These are phyloP conservation scores for Harringtonia aguacate DNA, from an alignment of 2,329 filamentous ascomycete genomes.

Conservation along the genomic window DNA sequence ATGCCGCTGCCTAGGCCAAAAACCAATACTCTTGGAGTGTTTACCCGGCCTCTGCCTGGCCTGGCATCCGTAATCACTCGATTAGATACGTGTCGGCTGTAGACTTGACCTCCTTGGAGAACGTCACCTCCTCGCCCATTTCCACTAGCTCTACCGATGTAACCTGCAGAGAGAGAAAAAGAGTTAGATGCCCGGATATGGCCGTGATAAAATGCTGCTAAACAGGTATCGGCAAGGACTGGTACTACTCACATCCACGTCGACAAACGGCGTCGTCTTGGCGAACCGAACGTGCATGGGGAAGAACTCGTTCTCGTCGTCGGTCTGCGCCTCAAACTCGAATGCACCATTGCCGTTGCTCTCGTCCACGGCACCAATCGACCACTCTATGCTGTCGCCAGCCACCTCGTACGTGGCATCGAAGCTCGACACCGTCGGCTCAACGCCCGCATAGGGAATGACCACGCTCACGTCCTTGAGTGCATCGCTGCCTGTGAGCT, in stretches of 20 bases:
- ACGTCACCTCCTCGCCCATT: slow-evolving; percentile 67
- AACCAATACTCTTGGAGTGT: too few relatives aligned
- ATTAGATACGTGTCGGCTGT: slow-evolving; percentile 67
- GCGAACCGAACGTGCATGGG: slow-evolving; percentile 88
- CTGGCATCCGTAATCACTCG: slow-evolving; percentile 37
- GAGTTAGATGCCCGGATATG: slow-evolving; percentile 14
- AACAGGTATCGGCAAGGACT: not conserved
- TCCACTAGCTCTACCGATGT: slow-evolving; percentile 60
- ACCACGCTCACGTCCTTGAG: slow-evolving; percentile 77
- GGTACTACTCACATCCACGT: slow-evolving; percentile 68
- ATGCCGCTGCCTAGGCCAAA: too few relatives aligned
- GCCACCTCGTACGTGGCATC: slow-evolving; percentile 91
- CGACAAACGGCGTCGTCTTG: slow-evolving; percentile 76
- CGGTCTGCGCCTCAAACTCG: slow-evolving; percentile 85
- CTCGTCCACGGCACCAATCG: slow-evolving; percentile 74
- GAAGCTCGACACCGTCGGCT: slow-evolving; percentile 84
- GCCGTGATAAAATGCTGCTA: not conserved
- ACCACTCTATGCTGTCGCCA: slow-evolving; percentile 90
- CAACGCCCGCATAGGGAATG: slow-evolving; percentile 76
- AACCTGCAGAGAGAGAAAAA: slow-evolving; percentile 33
- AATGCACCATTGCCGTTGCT: slow-evolving; percentile 78
- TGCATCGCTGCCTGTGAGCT: slow-evolving; percentile 69
- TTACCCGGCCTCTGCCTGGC: not conserved
- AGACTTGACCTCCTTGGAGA: slow-evolving; percentile 73
- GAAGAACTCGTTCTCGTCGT: slow-evolving; percentile 92